Conservation (phyloP, 257 asterid genomes). For the Gentiana macrophylla region DNA sequence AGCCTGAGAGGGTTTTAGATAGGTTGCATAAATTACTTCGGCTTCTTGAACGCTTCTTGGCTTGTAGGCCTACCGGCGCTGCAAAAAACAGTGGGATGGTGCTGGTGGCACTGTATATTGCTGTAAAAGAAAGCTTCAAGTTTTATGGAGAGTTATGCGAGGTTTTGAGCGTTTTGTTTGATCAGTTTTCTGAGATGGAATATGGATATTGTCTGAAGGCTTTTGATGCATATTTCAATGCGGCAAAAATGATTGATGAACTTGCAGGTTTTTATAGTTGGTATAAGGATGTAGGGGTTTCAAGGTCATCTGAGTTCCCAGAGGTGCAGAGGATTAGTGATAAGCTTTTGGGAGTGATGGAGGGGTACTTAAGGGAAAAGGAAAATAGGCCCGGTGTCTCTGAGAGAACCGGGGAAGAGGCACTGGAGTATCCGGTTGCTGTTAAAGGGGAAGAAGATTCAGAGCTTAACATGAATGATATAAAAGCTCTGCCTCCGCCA, state of each 20-base stretch:
- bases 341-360: slow-evolving; percentile 48
- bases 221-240: slow-evolving; percentile 56
- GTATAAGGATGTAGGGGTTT: slow-evolving; percentile 49
- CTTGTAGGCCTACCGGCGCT: slow-evolving; percentile 53
- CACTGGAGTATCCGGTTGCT: background rate
- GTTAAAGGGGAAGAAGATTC: slow-evolving; percentile 22
- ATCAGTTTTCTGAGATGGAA: slow-evolving; percentile 43
- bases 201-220: slow-evolving; percentile 41
- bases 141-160: slow-evolving; percentile 37
- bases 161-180: slow-evolving; percentile 30
- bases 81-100: slow-evolving; percentile 61
- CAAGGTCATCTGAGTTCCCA: slow-evolving; percentile 53
- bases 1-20: slow-evolving; percentile 48
- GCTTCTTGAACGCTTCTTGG: slow-evolving; percentile 50
- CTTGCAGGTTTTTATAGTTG: slow-evolving; percentile 39
- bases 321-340: slow-evolving; percentile 43
- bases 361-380: slow-evolving; percentile 42
- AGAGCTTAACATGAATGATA: slow-evolving; percentile 23
- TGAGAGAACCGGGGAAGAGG: slow-evolving; percentile 21
- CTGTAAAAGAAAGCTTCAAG: slow-evolving; percentile 52
- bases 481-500: slow-evolving; percentile 52
- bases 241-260: slow-evolving; percentile 46
- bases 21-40: slow-evolving; percentile 45
- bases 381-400: slow-evolving; percentile 26
- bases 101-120: slow-evolving; percentile 36